Conservation (phyloP, 1,284 basidiomycete species). For the Leccinum brunneo-olivaceum region DNA sequence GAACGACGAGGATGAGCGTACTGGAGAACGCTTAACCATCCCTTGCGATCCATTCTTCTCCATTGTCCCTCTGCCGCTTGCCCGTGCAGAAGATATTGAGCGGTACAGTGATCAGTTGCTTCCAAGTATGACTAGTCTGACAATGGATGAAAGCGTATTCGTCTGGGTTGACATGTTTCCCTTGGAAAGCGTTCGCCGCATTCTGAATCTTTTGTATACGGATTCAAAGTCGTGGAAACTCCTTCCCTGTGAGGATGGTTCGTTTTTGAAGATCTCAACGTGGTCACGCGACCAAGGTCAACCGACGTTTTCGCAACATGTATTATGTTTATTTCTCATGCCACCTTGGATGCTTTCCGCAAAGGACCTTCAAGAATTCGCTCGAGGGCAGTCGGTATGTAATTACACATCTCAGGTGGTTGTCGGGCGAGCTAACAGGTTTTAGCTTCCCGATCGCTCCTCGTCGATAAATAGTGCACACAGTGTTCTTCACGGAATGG, state of each 20-base stretch:
- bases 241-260: slow-evolving; percentile 30
- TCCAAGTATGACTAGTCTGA: slow-evolving; percentile 10
- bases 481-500: slow-evolving; percentile 14
- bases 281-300: slow-evolving; percentile 36
- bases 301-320: slow-evolving; percentile 20
- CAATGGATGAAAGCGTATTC: slow-evolving; percentile 26
- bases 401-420: not conserved
- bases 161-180: slow-evolving; percentile 47
- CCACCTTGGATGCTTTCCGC: slow-evolving; percentile 59
- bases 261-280: slow-evolving; percentile 41
- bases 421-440: slow-evolving; percentile 7
- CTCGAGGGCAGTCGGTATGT: slow-evolving; percentile 40
- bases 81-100: slow-evolving; percentile 32
- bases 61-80: slow-evolving; percentile 26
- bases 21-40: slow-evolving; percentile 39
- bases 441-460: slow-evolving; percentile 21
- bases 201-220: slow-evolving; percentile 44
- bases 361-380: slow-evolving; percentile 51
- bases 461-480: slow-evolving; percentile 18
- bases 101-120: slow-evolving; percentile 28
- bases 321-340: slow-evolving; percentile 50
- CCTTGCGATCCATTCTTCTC: slow-evolving; percentile 37
- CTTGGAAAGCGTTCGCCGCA: slow-evolving; percentile 47
- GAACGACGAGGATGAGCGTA: slow-evolving; percentile 33
- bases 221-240: slow-evolving; percentile 40